Evolutionary conservation across 2,329 filamentous ascomycete species (phyloP), one percentile per base, ranked within the genome.

Genomic region (Cytospora piceicola): DNA sequence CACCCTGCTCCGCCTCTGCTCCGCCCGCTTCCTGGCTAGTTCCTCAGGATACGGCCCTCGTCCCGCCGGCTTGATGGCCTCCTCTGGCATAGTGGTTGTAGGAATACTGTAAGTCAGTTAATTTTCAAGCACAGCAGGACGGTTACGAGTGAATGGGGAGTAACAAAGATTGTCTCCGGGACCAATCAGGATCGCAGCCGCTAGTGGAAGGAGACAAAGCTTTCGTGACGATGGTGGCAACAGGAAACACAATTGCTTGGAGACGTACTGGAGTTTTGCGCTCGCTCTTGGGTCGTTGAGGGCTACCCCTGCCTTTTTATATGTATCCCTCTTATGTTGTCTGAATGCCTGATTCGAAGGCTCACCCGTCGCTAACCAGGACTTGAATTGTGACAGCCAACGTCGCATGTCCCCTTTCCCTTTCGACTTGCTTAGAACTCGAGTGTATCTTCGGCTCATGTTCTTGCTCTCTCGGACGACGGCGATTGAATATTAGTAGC

Each of bases 291-390:
- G 80, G 56, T 83, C 80, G 29, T 78, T 76, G 55, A 73, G 73
- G 22, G 79, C 72, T 59, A 84, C 72, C 24, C 81, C 81, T n/a
- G 80, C 78, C 52, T 75, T 80, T 56, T 77, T 75, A 68, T 77
- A 83, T 1, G 77, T 74, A 17, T 77, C 75, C 61, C 75, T 78
- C 69, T 79, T 81, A 68, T 83, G 80, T 17, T 80, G 72, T 69
- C 79, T 82, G 69, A 83, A 75, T 1, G 81, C 83, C 54, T 82
- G 79, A 1, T 77, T 76, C 0, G 83, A 84, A 14, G 83, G 83
- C 68, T 85, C 83, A 57, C 79, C 81, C 27, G 78, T 76, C 1
- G 76, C 76, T 9, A 84, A 71, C 83, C 83, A 85, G 54, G 75
- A 77, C 66, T 82, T 85, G 57, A 83, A 71, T 32, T 80, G 78